Evolutionary conservation across 169 alveolate genomes (phyloP), one percentile per base, ranked within the genome.

Genomic region (Plasmodium gallinaceum): DNA sequence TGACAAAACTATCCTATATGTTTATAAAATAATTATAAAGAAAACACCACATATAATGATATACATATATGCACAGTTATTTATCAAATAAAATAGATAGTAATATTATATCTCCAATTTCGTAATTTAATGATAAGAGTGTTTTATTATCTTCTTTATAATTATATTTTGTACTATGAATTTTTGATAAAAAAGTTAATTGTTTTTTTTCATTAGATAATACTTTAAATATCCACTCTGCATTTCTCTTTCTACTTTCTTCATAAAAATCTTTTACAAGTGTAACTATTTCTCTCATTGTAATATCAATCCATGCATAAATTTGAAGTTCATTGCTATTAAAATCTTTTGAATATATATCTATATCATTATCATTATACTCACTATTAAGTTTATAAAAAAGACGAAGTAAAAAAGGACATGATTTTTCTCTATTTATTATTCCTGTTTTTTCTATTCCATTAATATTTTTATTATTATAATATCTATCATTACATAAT

Each of bases 171-270:
- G 83, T 68, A n/a, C 91, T 83, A 62, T 83, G 91, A 18, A 83
- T 73, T 20, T 61, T 69, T 7, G 91, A 83, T 16, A 83, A 46
- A 7, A 83, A 83, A 9, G 70, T 46, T 9, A 83, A 7, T 20
- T 83, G 1, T 54, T 83, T 52, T 12, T 54, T 68, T 37, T 69
- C 85, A 43, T 54, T 52, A 10, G 91, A 83, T n/a, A 46, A 68
- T 7, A 32, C 86, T 32, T 83, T 83, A 20, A 83, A 83, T n/a
- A 83, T 48, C 91, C 91, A 83, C 18, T 66, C 74, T 14, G 91
- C 91, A 54, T 83, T 71, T 65, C 91, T 83, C 45, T 83, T 68
- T 60, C 91, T 57, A 61, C 91, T 70, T 61, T 83, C 91, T 72
- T 83, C 62, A 68, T 83, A 83, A 58, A 83, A 83, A 32, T 83